Base-by-base conservation (phyloP, 163 green algal genomes). In the Prototheca cutis region DNA sequence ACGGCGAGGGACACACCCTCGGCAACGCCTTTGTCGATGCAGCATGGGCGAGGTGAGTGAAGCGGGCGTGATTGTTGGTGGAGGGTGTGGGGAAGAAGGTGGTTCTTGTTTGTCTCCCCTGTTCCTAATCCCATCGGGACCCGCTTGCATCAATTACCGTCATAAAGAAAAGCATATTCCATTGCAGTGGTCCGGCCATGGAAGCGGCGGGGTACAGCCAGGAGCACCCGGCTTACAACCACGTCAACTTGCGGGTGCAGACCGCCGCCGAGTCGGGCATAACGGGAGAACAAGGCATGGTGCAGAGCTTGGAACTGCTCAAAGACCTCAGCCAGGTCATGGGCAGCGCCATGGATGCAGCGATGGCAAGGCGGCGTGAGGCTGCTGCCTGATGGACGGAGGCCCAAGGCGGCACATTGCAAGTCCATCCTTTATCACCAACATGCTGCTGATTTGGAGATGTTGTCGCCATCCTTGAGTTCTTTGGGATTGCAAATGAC, bases 181-280 rank as follows among this genome's bases (percentile, higher is more conserved):
- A n/a, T n/a, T n/a, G n/a, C n/a, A n/a, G n/a, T n/a, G n/a, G 65
- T 36, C 69, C 69, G 1, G 28, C 39, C 23, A 48, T 61, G 4
- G 63, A 68, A 34, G 49, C 71, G 39, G 63, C 62, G 21, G 69
- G 58, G 8, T 77, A 72, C 60, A 65, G 49, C 32, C 62, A 61
- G n/a, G 69, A 77, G 48, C 69, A 77, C 59, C 63, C 63, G n/a
- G 63, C 65, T 27, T 77, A 77, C 60, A 62, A 61, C 25, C 69
- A 77, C 51, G 58, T 72, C 33, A 72, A 72, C 62, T 32, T 77
- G 53, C 59, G 69, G 27, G 28, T 72, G 33, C 63, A 77, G 55
- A 58, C 61, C 30, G 36, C 31, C 4, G 3, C 21, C 30, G 61
- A 32, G 1, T 54, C 53, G 2, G 48, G 53, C 3, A 59, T 62